Evolutionary conservation across 225 moss, liverwort and hornwort species (phyloP), one percentile per base, ranked within the genome.

Genomic region (Bryum argenteum): DNA sequence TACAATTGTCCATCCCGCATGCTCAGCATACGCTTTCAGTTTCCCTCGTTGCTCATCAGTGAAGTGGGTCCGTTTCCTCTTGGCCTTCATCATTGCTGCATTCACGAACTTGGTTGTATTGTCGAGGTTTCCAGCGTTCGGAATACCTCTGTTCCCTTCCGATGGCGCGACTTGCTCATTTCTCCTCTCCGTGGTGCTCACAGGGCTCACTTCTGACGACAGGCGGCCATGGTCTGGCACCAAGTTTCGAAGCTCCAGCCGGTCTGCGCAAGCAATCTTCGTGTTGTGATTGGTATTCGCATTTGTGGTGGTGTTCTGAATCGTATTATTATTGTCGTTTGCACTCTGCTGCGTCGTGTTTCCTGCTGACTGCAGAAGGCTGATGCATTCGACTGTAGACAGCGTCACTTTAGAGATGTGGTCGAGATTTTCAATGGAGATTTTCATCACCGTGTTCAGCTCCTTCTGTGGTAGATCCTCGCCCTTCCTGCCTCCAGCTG

Each of bases 1-100:
- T 17, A 83, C 87, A 37, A 87, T 81, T 15, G 83, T 83, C 87
- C 87, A 87, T 24, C 87, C 81, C 55, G 80, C 87, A 15, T 81
- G 78, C 60, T 87, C 87, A 33, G 81, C 87, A 11, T 71, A 87
- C 12, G 81, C 78, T 71, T 75, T 72, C 81, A 87, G 62, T 69
- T 87, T 87, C 23, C 50, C 44, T 50, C 81, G 62, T 71, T 87
- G 87, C 76, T 87, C 83, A 37, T 83, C 80, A 11, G 70, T 78
- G 58, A 87, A 79, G n/a, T 80, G 87, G 9, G 87, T 83, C 41
- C 87, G 73, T 75, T 86, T 78, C 22, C 86, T 72, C 71, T 83
- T 86, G 13, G 66, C 72, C 53, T 83, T 86, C 17, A 33, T 33
- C 33, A 33, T 3, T 33, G 38, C 72, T 38, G 38, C 66, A 24